Base-by-base conservation (phyloP, 768 basidiomycete species). In the Mycena pura region DNA sequence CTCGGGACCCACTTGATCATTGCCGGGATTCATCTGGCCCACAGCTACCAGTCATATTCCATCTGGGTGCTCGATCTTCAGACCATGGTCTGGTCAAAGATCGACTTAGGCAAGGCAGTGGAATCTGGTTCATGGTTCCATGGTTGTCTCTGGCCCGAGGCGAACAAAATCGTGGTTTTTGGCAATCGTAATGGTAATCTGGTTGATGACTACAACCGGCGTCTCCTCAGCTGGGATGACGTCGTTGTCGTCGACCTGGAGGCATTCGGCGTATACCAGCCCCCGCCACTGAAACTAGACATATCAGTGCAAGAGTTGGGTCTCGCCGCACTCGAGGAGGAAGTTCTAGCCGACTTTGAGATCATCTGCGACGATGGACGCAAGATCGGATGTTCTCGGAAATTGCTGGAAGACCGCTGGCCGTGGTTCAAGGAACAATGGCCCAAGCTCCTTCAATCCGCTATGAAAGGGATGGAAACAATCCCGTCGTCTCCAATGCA, bases 221-320 rank as follows among this genome's bases (percentile, higher is more conserved):
- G 95, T 19, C 82, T 95, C 11, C 84, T 95, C 60, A 92, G 90
- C 69, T 95, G 93, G 92, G 92, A 95, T 68, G 92, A 98, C 70
- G 87, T 96, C 52, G 92, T 92, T 5, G 88, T 92, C 55, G 88
- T 96, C 57, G 93, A 96, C 70, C 80, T 97, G 24, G 96, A 98
- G 75, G 91, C 96, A 0, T 96, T 95, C 69, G 96, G 96, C 1
- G 94, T 99, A 64, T 99, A 99, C 71, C 91, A 93, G 66, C 91
- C 95, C 0, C 95, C 95, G 0, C 73, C 82, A 3, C 80, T 84
- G 39, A 86, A 79, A 62, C 80, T 89, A 41, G 86, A 89, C 61
- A 77, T 89, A 25, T 81, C 83, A 1, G 89, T 92, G 82, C 93
- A 96, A 72, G 88, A 92, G 71, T 81, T 96, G 53, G 95, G 94